Evolutionary conservation across 495 filamentous ascomycete genomes (phyloP), one percentile per base, ranked within the genome.

Genomic region (Neurospora sp.): DNA sequence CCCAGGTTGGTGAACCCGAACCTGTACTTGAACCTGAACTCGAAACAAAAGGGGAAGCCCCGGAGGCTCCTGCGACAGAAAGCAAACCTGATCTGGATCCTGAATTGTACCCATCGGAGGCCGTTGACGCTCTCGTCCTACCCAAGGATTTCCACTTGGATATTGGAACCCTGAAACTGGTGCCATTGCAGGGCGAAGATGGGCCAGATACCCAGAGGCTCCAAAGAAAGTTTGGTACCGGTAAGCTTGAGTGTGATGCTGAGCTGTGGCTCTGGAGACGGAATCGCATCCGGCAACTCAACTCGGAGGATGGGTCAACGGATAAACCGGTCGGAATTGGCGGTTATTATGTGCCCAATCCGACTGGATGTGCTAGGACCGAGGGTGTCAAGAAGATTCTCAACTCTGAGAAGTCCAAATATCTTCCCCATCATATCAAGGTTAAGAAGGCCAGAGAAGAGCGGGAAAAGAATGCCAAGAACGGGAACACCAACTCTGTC

Each of bases 321-420:
- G 86, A 85, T 31, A 83, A 85, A 10, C 83, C 81, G 2, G 76
- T 84, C 0, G 87, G 70, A 71, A 96, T 98, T 70, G 88, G 92
- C 66, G 96, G 94, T 43, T 97, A 98, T 77, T 97, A 97, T 79
- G 92, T 97, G 21, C 88, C 92, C 1, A 99, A 98, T 73, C 70
- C 83, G 0, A 92, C 92, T 36, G 96, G 96, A 39, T 91, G 89
- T 77, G 95, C 96, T 45, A 89, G 96, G 72, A 98, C 96, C 0
- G 94, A 98, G 86, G 94, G 94, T 24, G 90, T 92, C 70, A 95
- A 94, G 82, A 95, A 93, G 83, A 98, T 99, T 54, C 86, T 96
- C 62, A 94, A 99, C 78, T 91, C 93, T 0, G 96, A 98, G 79
- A 99, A 99, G 83, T 97, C 94, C 39, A 96, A 96, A 80, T 99